These are phyloP conservation scores for Polyplosphaeria fusca DNA, from an alignment of 495 filamentous ascomycete genomes.

Conservation along the genomic window DNA sequence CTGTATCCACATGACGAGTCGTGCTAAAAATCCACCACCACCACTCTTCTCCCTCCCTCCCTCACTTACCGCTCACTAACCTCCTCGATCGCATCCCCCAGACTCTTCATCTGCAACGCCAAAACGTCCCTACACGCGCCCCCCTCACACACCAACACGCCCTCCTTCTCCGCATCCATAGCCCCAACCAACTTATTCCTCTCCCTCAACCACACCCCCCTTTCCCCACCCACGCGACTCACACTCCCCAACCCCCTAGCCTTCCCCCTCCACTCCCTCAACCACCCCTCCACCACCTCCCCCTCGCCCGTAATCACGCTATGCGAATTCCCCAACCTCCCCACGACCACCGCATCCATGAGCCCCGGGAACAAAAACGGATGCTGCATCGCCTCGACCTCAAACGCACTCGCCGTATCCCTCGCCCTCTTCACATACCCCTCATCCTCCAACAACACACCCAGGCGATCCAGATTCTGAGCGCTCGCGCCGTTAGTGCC, in stretches of 20 bases:
- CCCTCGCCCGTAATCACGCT: conserved; percentile 40
- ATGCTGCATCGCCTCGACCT: conserved; percentile 86
- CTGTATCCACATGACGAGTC: no score
- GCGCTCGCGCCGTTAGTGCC: conserved; percentile 83
- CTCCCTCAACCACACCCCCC: conserved; percentile 39
- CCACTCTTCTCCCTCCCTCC: background rate
- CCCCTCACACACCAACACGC: conserved; percentile 44
- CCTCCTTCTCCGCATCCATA: conserved; percentile 36
- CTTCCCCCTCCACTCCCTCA: conserved; percentile 28
- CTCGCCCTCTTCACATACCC: conserved; percentile 62
- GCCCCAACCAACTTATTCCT: conserved; percentile 40
- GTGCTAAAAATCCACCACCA: no score
- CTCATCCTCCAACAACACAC: conserved; percentile 64
- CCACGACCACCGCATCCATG: conserved; percentile 68
- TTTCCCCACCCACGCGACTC: conserved; percentile 31
- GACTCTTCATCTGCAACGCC: conserved; percentile 25
- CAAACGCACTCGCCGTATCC: conserved; percentile 77
- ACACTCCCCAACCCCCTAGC: conserved; percentile 34
- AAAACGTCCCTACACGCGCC: conserved; percentile 40
- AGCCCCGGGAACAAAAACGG: conserved; percentile 83
- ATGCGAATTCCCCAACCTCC: conserved; percentile 58
- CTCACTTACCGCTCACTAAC: background rate
- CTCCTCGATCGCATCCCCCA: conserved; percentile 27
- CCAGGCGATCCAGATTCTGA: conserved; percentile 77
- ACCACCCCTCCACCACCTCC: conserved; percentile 33